Evolutionary conservation across 192 early-diverging fungal species (phyloP), one percentile per base, ranked within the genome.

Genomic region (Rhizoclosmatium sp.): DNA sequence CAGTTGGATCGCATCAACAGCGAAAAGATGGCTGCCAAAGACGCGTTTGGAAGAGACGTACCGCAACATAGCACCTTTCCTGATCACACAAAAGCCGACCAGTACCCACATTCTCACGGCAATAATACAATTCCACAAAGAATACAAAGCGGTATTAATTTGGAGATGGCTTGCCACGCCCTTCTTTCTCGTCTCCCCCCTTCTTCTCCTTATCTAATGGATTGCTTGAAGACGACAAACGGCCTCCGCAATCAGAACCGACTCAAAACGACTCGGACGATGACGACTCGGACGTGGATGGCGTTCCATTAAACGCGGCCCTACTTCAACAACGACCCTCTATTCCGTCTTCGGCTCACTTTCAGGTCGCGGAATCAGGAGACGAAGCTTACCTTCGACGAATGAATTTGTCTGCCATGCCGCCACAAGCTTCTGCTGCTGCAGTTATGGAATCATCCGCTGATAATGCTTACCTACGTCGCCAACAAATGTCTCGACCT

Each of bases 301-400:
- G 74, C 12, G 62, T 83, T 80, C 76, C 81, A 39, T 40, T 47
- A 44, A 64, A 51, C 45, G 3, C 54, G 12, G 31, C 82, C 45
- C 14, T 65, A 19, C 51, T 71, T 23, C 49, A 40, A 16, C 48
- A 71, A 45, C 68, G 59, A 5, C 41, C 78, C 31, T 59, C 67
- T 14, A 76, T 21, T 10, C 45, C 71, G 16, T 68, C 82, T 16
- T 60, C 82, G 42, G 71, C 65, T 21, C 49, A 21, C 16, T 68
- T 92, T 2, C 80, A 85, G 65, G 65, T 85, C 10, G 88, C 90
- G 47, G 81, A 83, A 12, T 84, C 92, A 0, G 92, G 87, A n/a
- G 92, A 93, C 62, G 92, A 93, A 71, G 92, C 92, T 1, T 93
- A 89, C 75, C 81, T 89, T 64, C 83, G 89, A 19, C 84, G 92